Evolutionary conservation across 73 alveolate species (phyloP).

Genomic region (Paramecium caudatum): DNA sequence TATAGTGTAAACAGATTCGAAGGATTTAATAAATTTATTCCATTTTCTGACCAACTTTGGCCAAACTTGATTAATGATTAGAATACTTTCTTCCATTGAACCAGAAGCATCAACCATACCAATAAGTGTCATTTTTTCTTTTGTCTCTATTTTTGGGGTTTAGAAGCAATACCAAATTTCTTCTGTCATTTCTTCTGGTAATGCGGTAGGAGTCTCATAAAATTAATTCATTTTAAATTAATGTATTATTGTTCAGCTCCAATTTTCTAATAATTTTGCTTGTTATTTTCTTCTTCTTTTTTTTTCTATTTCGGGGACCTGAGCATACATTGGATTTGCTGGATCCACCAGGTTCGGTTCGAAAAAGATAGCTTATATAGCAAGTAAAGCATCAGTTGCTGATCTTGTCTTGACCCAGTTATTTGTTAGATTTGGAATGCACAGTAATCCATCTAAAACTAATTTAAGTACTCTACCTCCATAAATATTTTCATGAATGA

Average conservation of each 20-base stretch:
- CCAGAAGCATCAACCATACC: not conserved
- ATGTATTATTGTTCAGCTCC: slow-evolving; percentile 40
- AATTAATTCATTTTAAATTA: too few species aligned
- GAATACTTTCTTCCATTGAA: not conserved
- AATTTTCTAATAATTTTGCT: not conserved
- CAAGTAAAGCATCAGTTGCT: not conserved
- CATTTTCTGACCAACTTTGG: not conserved
- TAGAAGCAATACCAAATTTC: not conserved
- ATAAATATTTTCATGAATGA: slow-evolving; percentile 28
- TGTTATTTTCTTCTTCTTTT: slow-evolving; percentile 24
- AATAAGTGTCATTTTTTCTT: not conserved
- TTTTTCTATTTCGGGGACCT: not conserved
- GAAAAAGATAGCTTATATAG: not conserved
- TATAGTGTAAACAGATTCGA: not conserved
- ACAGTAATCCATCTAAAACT: slow-evolving; percentile 39
- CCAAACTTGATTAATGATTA: too few species aligned
- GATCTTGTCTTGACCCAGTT: not conserved
- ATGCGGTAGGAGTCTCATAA: too few species aligned
- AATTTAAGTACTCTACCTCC: not conserved
- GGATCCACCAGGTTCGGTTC: not conserved
- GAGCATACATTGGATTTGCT: slow-evolving; percentile 1
- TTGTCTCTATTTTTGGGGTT: not conserved
- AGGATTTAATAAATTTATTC: not conserved
- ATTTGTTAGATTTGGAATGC: slow-evolving; percentile 26
- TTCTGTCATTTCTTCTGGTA: too few species aligned